Base-by-base conservation (phyloP, 2,329 filamentous ascomycete species). In the Geosmithia morbida region DNA sequence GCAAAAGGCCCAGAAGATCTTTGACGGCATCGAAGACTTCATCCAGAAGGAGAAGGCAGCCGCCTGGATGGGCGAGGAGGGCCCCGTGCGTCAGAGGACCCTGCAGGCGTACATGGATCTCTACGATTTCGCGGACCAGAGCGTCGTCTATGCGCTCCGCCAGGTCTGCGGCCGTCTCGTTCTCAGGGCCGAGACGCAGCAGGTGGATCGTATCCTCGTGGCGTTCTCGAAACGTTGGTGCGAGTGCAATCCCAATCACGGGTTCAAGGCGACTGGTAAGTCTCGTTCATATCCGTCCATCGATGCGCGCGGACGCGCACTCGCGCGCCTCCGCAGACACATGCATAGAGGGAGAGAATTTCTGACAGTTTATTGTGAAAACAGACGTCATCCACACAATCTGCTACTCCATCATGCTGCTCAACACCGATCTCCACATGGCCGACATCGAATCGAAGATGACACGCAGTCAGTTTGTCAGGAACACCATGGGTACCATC, bases 381-480 rank as follows among this genome's bases (percentile, higher is more conserved):
- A 45, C 47, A 85, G 90, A 97, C 67, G 85, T 97, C 44, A 89
- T 98, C 17, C 90, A 98, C 62, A 96, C 89, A 20, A 94, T 97
- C 52, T 94, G 87, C 66, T 98, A 97, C 64, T 96, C 92, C 1
- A 80, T 98, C 53, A 82, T 98, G 59, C 74, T 98, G 11, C 74
- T 98, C 52, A 98, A 98, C 58, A 98, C 92, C 33, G 92, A 98
- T 67, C 71, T 98, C 48, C 90, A 98, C 58, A 65, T 97, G 58
- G 92, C 90, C 49, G 89, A 97, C 59, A 95, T 97, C 55, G 88
- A 94, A 51, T 81, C 85, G 56, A 94, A 94, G 68, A 98, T 98
- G 92, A 97, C 90, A 1, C 80, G 85, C 48, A 83, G 75, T 52
- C 90, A 97, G 58, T 98, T 97, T 58, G 78, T 98, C 59, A 94